Base-by-base conservation (phyloP, 2,329 filamentous ascomycete genomes). In the Botrytis deweyae region DNA sequence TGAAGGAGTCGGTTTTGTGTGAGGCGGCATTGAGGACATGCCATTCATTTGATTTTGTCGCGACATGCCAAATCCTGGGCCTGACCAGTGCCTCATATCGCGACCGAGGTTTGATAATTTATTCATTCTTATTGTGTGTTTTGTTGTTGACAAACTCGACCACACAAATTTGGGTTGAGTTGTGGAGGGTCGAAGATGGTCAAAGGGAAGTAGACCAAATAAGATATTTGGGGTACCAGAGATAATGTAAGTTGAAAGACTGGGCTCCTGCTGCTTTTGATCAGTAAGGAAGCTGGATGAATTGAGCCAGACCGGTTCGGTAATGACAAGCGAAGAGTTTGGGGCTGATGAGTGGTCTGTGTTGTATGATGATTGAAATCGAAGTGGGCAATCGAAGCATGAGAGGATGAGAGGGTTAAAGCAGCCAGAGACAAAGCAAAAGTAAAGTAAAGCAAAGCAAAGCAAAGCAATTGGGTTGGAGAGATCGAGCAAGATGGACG, bases 21-120 rank as follows among this genome's bases (percentile, higher is more conserved):
- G 88, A 76, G 87, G 55, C 55, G 77, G 71, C 75, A 87, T 85
- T 82, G 89, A 87, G 77, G 76, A 75, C 79, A 81, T 87, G 46
- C 71, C 71, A 68, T 78, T 79, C 78, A 82, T 80, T 72, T 77
- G 72, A 68, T 80, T 79, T 84, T 86, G 86, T 79, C 88, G 80
- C 75, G 83, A 85, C 87, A 91, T 90, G 82, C 88, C 87, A 79
- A 91, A 91, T 83, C 88, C 90, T 80, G 88, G 89, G 81, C 87
- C 72, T 25, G 88, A 88, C 89, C 89, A 91, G 85, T 91, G 88
- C 86, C 89, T 88, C 89, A 91, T 91, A 81, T 90, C 90, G 83
- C 71, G 64, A 86, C 89, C 88, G 88, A 91, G 91, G 81, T 90
- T 90, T 83, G 88, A 88, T 83, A 91, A 83, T 84, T 91, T 91